Conservation (phyloP, 2,329 filamentous ascomycete genomes). For the Nakataea oryzae region DNA sequence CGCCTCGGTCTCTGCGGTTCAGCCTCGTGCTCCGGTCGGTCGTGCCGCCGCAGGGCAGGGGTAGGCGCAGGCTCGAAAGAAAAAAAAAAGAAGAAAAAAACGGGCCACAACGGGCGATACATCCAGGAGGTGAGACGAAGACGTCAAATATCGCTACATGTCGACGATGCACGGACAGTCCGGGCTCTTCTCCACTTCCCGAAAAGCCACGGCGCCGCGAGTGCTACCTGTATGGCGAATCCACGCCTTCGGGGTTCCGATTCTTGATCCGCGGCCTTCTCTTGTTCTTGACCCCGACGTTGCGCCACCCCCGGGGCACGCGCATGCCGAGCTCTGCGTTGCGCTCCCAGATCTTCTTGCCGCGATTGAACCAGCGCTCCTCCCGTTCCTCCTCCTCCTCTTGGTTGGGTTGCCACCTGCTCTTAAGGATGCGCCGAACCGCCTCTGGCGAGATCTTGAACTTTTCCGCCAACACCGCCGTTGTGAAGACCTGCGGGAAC, state of each 20-base stretch:
- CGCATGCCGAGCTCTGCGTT: slow-evolving; percentile 52
- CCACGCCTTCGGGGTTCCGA: background rate
- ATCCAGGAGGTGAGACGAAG: background rate
- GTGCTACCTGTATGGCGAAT: background rate
- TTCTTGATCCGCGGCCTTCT: background rate
- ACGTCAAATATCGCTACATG: background rate
- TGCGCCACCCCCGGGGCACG: slow-evolving; percentile 50
- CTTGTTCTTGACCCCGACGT: slow-evolving; percentile 27
- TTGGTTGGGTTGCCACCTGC: slow-evolving; percentile 57
- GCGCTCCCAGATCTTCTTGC: slow-evolving; percentile 46
- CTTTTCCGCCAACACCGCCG: slow-evolving; percentile 58
- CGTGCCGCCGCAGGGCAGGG: background rate
- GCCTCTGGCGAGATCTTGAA: slow-evolving; percentile 85
- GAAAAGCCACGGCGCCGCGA: background rate
- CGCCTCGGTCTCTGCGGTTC: background rate
- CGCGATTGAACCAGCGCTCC: slow-evolving; percentile 50
- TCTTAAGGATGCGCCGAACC: slow-evolving; percentile 75
- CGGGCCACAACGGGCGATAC: too few relatives aligned
- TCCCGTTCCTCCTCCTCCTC: slow-evolving; percentile 48
- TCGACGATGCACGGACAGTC: background rate
- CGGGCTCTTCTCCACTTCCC: background rate
- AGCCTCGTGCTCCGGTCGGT: background rate
- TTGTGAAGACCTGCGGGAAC: slow-evolving; percentile 69
- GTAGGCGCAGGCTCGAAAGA: too few relatives aligned
- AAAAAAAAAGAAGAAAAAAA: background rate